Evolutionary conservation across 176 grass and related monocot genomes (phyloP).

Genomic region (Metroxylon sagu): DNA sequence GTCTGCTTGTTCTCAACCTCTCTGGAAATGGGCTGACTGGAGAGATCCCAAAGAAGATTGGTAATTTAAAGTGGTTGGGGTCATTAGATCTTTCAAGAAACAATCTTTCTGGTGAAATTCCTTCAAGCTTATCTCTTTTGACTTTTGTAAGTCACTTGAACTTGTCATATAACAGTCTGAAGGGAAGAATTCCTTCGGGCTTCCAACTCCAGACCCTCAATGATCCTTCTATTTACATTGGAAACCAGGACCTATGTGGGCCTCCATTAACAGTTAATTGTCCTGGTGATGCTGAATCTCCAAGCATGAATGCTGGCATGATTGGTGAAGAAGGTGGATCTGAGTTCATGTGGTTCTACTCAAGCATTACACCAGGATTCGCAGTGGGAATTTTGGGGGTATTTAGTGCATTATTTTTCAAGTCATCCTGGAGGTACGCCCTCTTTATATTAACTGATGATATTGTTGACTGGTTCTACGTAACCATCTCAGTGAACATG

Average conservation of each 20-base stretch:
- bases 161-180: slow-evolving; percentile 1
- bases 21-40: neutral
- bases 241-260: neutral
- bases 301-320: neutral
- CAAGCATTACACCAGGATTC: neutral
- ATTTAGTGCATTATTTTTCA: neutral
- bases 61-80: neutral
- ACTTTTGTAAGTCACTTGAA: neutral
- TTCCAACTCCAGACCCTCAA: neutral
- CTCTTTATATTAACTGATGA: neutral
- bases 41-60: neutral
- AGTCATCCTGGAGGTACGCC: neutral
- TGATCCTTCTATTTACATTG: neutral
- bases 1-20: neutral
- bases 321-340: neutral
- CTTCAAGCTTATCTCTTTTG: neutral
- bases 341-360: neutral
- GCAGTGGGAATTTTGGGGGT: neutral
- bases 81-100: slow-evolving; percentile 7
- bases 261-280: neutral
- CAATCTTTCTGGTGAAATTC: slow-evolving; percentile 3
- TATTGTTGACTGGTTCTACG: neutral
- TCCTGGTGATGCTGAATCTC: neutral
- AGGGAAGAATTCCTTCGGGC: neutral
- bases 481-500: neutral